phyloP scores from a whole-genome alignment of 305 asterid species.

The Caryopteris hybrid region DNA sequence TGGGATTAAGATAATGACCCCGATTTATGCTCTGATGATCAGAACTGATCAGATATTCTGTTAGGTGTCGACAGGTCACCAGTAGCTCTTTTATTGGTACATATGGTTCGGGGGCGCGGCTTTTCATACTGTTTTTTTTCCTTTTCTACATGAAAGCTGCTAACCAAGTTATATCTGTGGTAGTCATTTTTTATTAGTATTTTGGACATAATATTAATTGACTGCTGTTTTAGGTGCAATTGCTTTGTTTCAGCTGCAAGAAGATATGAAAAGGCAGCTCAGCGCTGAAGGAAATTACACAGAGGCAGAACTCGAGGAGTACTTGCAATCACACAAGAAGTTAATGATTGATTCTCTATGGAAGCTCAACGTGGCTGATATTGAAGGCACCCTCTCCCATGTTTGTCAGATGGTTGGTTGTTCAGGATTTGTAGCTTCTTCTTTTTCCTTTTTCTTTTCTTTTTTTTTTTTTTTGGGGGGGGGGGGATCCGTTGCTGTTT shows the following conservation, averaged over 20 bases:
- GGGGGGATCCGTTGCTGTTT: too few relatives aligned
- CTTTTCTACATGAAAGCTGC: too few relatives aligned
- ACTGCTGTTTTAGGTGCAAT: slow-evolving; percentile 96
- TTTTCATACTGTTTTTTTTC: too few relatives aligned
- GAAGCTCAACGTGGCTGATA: slow-evolving; percentile 99
- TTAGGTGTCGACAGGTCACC: too few relatives aligned
- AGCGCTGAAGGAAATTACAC: slow-evolving; percentile 85
- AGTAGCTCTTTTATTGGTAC: too few relatives aligned
- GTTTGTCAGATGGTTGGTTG: slow-evolving; percentile 97
- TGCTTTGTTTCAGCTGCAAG: slow-evolving; percentile 93
- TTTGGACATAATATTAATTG: too few relatives aligned
- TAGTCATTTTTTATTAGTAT: too few relatives aligned
- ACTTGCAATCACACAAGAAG: slow-evolving; percentile 92
- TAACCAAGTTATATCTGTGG: too few relatives aligned
- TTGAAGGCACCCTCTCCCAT: slow-evolving; percentile 83
- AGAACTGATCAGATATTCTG: too few relatives aligned
- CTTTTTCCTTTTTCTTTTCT: slow-evolving; percentile 9
- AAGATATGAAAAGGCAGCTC: slow-evolving; percentile 87
- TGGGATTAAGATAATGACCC: too few relatives aligned
- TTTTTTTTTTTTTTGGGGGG: slow-evolving; percentile 15
- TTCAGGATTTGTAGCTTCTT: slow-evolving; percentile 12
- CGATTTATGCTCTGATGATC: too few relatives aligned
- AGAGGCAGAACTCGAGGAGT: slow-evolving; percentile 86
- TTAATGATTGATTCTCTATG: slow-evolving; percentile 93
- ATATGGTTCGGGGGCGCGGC: too few relatives aligned